A percentile compares a stretch with the other conserved stretches of the same genome.
Conservation (phyloP, 2,329 filamentous ascomycete genomes). For the Ophiostoma tasmaniense region DNA sequence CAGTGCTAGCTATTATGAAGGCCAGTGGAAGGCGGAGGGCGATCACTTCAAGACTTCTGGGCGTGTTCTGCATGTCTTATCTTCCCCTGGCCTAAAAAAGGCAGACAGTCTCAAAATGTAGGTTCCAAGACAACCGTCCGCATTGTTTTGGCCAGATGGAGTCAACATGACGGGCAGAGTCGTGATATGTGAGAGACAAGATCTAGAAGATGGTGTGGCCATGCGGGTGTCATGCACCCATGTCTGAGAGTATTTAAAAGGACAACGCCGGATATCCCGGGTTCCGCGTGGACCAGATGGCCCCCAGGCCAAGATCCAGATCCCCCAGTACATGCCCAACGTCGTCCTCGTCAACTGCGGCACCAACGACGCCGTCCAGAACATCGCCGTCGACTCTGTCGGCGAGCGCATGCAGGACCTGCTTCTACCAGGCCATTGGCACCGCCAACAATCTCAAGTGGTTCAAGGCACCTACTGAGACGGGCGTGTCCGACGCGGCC, state of each 20-base stretch:
- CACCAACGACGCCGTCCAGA: conserved; percentile 22
- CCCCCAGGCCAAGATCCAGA: background rate
- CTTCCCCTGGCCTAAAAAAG: too few relatives aligned
- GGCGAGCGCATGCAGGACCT: conserved; percentile 21
- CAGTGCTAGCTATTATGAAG: too few relatives aligned
- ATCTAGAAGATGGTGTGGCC: too few relatives aligned
- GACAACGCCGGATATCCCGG: conserved; percentile 13
- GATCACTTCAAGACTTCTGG: too few relatives aligned
- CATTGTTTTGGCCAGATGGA: too few relatives aligned
- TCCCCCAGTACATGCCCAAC: conserved; percentile 17
- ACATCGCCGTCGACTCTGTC: conserved; percentile 4
- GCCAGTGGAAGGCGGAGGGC: too few relatives aligned
- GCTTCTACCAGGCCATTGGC: background rate
- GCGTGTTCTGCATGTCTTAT: too few relatives aligned
- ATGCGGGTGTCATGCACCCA: too few relatives aligned
- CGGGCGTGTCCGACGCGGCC: background rate
- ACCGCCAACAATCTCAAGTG: background rate
- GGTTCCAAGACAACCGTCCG: too few relatives aligned
- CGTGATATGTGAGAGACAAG: too few relatives aligned
- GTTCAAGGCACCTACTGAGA: background rate
- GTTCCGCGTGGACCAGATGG: conserved; percentile 14
- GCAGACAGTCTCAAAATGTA: too few relatives aligned
- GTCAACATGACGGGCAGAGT: too few relatives aligned
- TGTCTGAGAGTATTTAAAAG: background rate
- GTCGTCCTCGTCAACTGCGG: conserved; percentile 22